Percentiles rank a stretch among this genome's conserved stretches.
Evolutionary conservation across 2,329 filamentous ascomycete species (phyloP).

Genomic region (Cercospora janseana): DNA sequence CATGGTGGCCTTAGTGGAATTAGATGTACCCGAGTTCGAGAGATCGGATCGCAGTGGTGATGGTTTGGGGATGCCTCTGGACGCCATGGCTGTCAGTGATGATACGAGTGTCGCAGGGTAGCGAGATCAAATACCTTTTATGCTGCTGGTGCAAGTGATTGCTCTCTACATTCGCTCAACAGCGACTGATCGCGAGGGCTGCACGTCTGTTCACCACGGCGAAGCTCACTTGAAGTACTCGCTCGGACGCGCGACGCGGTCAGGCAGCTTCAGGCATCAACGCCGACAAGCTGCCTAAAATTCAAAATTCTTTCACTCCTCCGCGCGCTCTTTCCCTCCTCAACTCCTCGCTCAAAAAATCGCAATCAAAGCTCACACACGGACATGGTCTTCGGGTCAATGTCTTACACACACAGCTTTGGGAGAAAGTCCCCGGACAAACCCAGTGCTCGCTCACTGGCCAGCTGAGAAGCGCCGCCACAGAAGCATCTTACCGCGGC

Average conservation of each 20-base stretch:
- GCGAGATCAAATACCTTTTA: not conserved
- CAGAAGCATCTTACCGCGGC: conserved; percentile 82
- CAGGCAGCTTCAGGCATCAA: conserved; percentile 10
- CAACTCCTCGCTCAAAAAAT: conserved; percentile 98
- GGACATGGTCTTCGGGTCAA: conserved; percentile 53
- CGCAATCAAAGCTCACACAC: conserved; percentile 99
- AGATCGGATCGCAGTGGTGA: not conserved
- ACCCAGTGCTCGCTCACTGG: conserved; percentile 45
- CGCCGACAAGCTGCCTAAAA: conserved; percentile 48
- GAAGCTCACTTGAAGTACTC: conserved; percentile 5
- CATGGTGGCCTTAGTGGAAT: conserved; percentile 15
- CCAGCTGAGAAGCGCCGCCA: conserved; percentile 99
- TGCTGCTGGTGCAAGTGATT: no score
- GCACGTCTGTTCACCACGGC: not conserved
- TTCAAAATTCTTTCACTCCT: conserved; percentile 24
- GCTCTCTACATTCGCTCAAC: no score
- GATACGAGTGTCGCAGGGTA: not conserved
- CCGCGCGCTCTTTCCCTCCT: conserved; percentile 43
- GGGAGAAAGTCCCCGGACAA: conserved; percentile 99
- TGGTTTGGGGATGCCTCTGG: conserved; percentile 1
- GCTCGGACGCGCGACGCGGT: conserved; percentile 6
- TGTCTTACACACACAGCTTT: conserved; percentile 64
- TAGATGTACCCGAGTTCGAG: not conserved
- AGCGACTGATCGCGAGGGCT: conserved; percentile 1
- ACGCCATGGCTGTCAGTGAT: conserved; percentile 3